A percentile compares a stretch with the other conserved stretches of the same genome.
These are phyloP conservation scores for Alternaria novae-zelandiae DNA, from an alignment of 2,329 filamentous ascomycete genomes.

Conservation along the genomic window DNA sequence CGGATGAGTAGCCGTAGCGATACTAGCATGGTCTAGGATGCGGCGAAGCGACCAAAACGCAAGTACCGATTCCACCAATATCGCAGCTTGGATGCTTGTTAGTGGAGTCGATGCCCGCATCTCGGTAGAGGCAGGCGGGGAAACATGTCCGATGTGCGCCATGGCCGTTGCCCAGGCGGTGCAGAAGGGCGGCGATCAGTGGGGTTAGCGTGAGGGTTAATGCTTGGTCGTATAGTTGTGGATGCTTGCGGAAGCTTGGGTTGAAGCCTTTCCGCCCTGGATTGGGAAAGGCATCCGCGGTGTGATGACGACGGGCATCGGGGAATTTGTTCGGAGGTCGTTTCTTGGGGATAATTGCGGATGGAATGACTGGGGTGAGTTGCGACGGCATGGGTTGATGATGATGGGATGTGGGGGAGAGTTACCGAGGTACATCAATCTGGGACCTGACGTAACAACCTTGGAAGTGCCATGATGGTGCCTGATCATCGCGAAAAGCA, in stretches of 20 bases:
- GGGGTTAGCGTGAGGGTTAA: constrained; percentile 18
- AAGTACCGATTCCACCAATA: constrained; percentile 10
- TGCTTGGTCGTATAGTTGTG: constrained; percentile 9
- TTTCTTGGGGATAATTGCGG: neutral
- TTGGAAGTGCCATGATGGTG: too few relatives aligned
- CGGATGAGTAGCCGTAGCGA: constrained; percentile 1
- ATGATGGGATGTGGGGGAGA: neutral
- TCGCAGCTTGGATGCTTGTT: neutral
- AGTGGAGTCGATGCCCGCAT: constrained; percentile 9
- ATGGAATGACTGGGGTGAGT: neutral
- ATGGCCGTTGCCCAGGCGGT: constrained; percentile 16
- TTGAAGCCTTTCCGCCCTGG: constrained; percentile 6
- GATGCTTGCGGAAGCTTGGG: constrained; percentile 24
- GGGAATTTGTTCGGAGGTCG: neutral
- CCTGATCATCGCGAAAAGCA: neutral
- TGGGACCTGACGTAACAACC: neutral
- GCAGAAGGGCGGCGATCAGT: constrained; percentile 18
- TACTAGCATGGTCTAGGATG: neutral
- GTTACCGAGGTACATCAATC: neutral
- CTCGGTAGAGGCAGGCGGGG: constrained; percentile 14
- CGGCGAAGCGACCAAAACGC: neutral
- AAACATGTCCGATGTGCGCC: constrained; percentile 13
- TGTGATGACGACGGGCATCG: constrained; percentile 5
- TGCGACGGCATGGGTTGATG: neutral
- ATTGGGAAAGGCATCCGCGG: constrained; percentile 20